These are phyloP conservation scores for Neonectria hederae DNA, from an alignment of 2,329 filamentous ascomycete species.

Conservation along the genomic window DNA sequence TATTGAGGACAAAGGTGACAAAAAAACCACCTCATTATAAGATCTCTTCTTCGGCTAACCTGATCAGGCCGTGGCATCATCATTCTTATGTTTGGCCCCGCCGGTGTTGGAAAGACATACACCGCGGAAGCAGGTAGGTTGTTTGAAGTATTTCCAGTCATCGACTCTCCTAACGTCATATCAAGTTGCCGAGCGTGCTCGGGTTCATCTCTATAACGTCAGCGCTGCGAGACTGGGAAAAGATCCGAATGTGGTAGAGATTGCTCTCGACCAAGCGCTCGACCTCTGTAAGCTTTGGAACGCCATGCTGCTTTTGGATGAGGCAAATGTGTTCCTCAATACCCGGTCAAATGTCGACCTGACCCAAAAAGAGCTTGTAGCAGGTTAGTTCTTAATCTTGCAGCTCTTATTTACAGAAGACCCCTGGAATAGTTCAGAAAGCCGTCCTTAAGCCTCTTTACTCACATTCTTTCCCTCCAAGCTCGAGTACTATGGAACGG, in stretches of 20 bases:
- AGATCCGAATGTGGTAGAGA: background rate
- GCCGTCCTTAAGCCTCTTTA: background rate
- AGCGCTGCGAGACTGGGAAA: slow-evolving; percentile 21
- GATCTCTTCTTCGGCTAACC: background rate
- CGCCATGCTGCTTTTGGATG: slow-evolving; percentile 38
- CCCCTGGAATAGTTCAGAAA: too few species aligned
- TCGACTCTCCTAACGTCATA: too few species aligned
- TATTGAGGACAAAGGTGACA: slow-evolving; percentile 9
- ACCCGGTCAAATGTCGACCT: slow-evolving; percentile 25
- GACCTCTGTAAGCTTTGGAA: slow-evolving; percentile 35
- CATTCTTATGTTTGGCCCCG: slow-evolving; percentile 43
- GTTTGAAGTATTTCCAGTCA: background rate
- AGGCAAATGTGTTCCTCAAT: slow-evolving; percentile 36
- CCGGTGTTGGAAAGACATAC: slow-evolving; percentile 43
- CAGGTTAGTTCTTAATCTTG: slow-evolving; percentile 16
- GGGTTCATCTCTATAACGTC: slow-evolving; percentile 28
- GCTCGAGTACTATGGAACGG: slow-evolving; percentile 55
- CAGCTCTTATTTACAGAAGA: too few species aligned
- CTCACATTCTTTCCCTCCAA: slow-evolving; percentile 50
- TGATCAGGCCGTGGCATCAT: slow-evolving; percentile 33
- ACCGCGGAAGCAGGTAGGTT: slow-evolving; percentile 37
- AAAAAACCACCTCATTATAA: too few species aligned
- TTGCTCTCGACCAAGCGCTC: slow-evolving; percentile 21
- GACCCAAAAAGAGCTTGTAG: slow-evolving; percentile 34
- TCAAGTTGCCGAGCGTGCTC: slow-evolving; percentile 20